Percentiles rank a stretch among this genome's conserved stretches.
phyloP scores from a whole-genome alignment of 176 grass and related monocot species.

The Leersia perrieri region DNA sequence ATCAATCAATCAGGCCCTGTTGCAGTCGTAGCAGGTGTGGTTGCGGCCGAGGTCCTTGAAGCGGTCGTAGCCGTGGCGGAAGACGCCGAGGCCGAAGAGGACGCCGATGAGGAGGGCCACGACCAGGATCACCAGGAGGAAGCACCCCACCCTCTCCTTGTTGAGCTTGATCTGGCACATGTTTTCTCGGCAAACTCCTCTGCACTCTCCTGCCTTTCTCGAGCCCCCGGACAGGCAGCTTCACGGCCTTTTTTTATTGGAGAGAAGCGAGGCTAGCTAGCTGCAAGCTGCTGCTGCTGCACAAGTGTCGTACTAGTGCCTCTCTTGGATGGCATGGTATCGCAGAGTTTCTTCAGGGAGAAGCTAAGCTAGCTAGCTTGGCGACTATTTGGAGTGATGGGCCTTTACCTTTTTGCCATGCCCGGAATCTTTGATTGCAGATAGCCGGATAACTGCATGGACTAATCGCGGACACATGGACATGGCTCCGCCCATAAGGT shows the following conservation, averaged over 20 bases:
- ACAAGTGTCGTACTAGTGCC: not conserved
- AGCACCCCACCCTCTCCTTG: slow-evolving; percentile 41
- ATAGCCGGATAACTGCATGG: not conserved
- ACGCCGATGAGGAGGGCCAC: slow-evolving; percentile 45
- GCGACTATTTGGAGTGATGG: not conserved
- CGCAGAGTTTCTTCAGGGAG: not conserved
- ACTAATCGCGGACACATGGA: slow-evolving; percentile 24
- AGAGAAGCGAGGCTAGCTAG: not conserved
- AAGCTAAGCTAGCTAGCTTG: not conserved
- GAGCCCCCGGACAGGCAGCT: not conserved
- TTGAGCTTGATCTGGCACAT: slow-evolving; percentile 40
- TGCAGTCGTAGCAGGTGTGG: slow-evolving; percentile 59
- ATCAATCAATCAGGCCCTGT: not conserved
- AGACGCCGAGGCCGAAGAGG: slow-evolving; percentile 63
- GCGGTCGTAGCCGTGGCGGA: slow-evolving; percentile 45
- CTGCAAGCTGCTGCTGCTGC: not conserved
- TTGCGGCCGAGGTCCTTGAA: slow-evolving; percentile 36
- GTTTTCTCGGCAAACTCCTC: too few relatives aligned
- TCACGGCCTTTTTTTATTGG: slow-evolving; percentile 7
- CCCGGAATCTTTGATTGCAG: not conserved
- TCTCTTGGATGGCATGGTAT: slow-evolving; percentile 12
- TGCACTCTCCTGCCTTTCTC: not conserved
- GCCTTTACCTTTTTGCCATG: slow-evolving; percentile 23
- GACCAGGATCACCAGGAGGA: slow-evolving; percentile 31
- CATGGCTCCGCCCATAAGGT: not conserved